Conservation (phyloP, 139 green algal genomes). For the Chlorella sp. region DNA sequence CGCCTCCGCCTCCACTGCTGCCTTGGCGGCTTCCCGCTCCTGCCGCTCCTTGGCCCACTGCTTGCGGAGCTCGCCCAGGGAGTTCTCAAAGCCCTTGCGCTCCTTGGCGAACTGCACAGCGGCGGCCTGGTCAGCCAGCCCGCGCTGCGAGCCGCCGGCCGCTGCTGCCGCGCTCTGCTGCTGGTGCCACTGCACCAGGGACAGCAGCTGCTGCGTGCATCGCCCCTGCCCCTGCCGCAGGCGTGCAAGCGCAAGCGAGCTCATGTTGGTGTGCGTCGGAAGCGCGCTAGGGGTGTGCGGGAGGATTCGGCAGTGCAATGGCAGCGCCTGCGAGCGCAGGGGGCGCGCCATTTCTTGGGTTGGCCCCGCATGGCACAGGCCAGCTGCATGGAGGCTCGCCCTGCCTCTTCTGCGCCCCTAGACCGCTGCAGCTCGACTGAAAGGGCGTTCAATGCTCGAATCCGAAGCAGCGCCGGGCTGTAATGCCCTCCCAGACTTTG, state of each 20-base stretch:
- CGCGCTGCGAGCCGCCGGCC: background rate
- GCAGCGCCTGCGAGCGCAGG: too few species aligned
- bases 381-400: too few species aligned
- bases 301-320: background rate
- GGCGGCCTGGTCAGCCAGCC: slow-evolving; percentile 3
- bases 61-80: slow-evolving; percentile 21
- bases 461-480: too few species aligned
- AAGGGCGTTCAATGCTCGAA: too few species aligned
- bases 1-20: background rate
- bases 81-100: slow-evolving; percentile 25
- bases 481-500: too few species aligned
- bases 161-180: slow-evolving; percentile 1
- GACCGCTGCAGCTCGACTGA: too few species aligned
- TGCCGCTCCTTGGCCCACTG: slow-evolving; percentile 17
- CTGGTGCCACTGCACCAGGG: slow-evolving; percentile 1
- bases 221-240: slow-evolving; percentile 8
- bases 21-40: slow-evolving; percentile 2
- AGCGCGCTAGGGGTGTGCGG: background rate
- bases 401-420: too few species aligned
- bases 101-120: slow-evolving; percentile 16
- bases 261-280: background rate
- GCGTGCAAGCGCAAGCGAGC: background rate
- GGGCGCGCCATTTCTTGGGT: background rate
- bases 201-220: slow-evolving; percentile 9
- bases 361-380: background rate